Base-by-base conservation (phyloP, 495 filamentous ascomycete genomes). In the Parathielavia hyrcaniae region DNA sequence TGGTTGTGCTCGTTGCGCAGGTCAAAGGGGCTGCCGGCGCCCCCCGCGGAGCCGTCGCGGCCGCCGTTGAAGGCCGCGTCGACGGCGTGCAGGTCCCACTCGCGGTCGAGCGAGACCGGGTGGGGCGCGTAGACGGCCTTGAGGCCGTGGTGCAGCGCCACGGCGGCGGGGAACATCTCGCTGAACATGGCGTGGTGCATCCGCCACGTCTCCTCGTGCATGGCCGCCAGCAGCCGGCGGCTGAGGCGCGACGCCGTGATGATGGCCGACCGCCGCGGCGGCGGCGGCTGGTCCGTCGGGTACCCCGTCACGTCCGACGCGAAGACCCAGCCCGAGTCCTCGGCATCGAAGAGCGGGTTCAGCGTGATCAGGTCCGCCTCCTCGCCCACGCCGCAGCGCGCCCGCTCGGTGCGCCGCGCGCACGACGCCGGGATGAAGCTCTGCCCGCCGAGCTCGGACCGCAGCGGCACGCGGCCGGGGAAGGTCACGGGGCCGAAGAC, bases 71-170 rank as follows among this genome's bases (percentile, higher is more conserved):
- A 92, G 13, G 88, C 84, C 6, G 78, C 77, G 19, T 92, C 89
- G 14, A 96, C 79, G 57, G 89, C 87, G 16, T 75, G 86, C 3
- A 73, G 63, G 9, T 72, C 69, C 93, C 93, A 98, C 43, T 78
- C 73, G 14, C 93, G 86, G 69, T 98, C 93, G 23, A 97, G 77
- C 70, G 84, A 95, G 34, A 95, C 82, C 0, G 92, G 90, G 64
- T 98, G 93, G 4, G 93, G 93, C 13, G 86, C 90, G 69, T 88
- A 96, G 35, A 97, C 91, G 32, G 92, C 93, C 71, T 98, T 98
- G 71, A 92, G 79, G 1, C 93, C 93, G 66, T 95, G 92, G 63
- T 97, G 93, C 1, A 98, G 78, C 4, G 91, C 90, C 46, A 84
- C 79, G 8, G 86, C 85, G 23, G 88, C 82, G 2, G 91, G 88